A percentile compares a stretch with the other conserved stretches of the same genome.
phyloP scores from a whole-genome alignment of 2,329 filamentous ascomycete species.

The Xylariaceae sp. region DNA sequence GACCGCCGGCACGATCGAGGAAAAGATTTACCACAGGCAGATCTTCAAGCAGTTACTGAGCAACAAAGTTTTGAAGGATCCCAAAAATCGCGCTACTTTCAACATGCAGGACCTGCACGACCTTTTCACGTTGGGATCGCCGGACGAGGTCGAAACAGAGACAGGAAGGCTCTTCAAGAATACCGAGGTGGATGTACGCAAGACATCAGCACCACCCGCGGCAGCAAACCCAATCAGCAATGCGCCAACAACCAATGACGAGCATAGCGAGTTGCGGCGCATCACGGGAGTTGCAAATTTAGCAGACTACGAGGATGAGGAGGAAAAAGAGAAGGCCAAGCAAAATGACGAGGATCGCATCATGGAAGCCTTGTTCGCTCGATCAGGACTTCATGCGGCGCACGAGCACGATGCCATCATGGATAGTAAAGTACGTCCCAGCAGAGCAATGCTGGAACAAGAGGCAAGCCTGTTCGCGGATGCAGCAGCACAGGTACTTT shows the following conservation, averaged over 20 bases:
- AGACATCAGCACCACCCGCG: slow-evolving; percentile 19
- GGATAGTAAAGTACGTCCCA: slow-evolving; percentile 65
- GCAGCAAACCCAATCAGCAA: slow-evolving; percentile 14
- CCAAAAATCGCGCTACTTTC: slow-evolving; percentile 87
- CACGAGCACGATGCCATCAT: slow-evolving; percentile 92
- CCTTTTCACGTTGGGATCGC: slow-evolving; percentile 72
- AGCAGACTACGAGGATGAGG: slow-evolving; percentile 38
- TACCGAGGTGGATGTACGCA: slow-evolving; percentile 67
- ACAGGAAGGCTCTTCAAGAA: slow-evolving; percentile 82
- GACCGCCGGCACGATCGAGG: slow-evolving; percentile 95
- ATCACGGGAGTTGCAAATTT: slow-evolving; percentile 33
- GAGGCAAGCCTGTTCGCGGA: slow-evolving; percentile 78
- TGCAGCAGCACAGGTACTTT: slow-evolving; percentile 70
- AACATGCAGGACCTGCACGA: slow-evolving; percentile 87
- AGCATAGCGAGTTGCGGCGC: slow-evolving; percentile 30
- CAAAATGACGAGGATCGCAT: slow-evolving; percentile 64
- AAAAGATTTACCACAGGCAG: slow-evolving; percentile 98
- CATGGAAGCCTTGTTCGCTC: slow-evolving; percentile 83
- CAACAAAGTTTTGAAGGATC: slow-evolving; percentile 92
- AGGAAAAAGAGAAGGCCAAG: slow-evolving; percentile 40
- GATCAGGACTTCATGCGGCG: slow-evolving; percentile 80
- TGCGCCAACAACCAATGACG: slow-evolving; percentile 22
- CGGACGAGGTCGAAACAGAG: slow-evolving; percentile 66
- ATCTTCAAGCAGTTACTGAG: slow-evolving; percentile 98
- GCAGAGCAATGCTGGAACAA: slow-evolving; percentile 70